A percentile compares a stretch with the other conserved stretches of the same genome.
Conservation (phyloP, 2,329 filamentous ascomycete genomes). For the Mollisia scopiformis region DNA sequence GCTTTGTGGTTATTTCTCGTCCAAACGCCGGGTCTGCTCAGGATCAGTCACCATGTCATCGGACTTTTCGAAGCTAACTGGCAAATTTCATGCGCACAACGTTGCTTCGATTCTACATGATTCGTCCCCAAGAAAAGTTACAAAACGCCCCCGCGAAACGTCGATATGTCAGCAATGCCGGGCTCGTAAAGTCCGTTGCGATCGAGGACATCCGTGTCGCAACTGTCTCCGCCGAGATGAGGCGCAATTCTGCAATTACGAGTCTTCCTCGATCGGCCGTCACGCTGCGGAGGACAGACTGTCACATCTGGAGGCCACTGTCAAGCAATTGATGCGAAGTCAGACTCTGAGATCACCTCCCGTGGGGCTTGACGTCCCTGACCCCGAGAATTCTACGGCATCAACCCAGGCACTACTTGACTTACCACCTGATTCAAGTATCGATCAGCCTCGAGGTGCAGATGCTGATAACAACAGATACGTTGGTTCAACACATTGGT, state of each 20-base stretch:
- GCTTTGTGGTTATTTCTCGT: no score
- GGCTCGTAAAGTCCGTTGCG: constrained; percentile 26
- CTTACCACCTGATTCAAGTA: not conserved
- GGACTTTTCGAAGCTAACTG: no score
- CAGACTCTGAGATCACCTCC: not conserved
- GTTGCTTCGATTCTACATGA: not conserved
- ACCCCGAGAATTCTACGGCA: constrained; percentile 17
- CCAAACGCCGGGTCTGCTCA: no score
- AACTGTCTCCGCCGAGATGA: constrained; percentile 21
- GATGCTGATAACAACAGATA: constrained; percentile 5
- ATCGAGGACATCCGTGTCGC: constrained; percentile 24
- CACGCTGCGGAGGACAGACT: constrained; percentile 19
- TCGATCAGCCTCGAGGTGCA: not conserved
- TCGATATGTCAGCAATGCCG: constrained; percentile 20
- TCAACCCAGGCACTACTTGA: not conserved
- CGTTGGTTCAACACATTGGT: constrained; percentile 29
- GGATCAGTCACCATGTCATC: no score
- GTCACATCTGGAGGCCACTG: constrained; percentile 18
- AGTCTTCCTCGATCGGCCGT: not conserved
- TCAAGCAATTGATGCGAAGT: constrained; percentile 20
- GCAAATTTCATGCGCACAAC: constrained; percentile 14
- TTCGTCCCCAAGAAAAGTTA: constrained; percentile 1
- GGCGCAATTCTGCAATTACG: constrained; percentile 23
- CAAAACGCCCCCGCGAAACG: constrained; percentile 16
- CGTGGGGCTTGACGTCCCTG: no score